Conservation (phyloP, 176 grass and related monocot species). For the Microstegium vimineum region DNA sequence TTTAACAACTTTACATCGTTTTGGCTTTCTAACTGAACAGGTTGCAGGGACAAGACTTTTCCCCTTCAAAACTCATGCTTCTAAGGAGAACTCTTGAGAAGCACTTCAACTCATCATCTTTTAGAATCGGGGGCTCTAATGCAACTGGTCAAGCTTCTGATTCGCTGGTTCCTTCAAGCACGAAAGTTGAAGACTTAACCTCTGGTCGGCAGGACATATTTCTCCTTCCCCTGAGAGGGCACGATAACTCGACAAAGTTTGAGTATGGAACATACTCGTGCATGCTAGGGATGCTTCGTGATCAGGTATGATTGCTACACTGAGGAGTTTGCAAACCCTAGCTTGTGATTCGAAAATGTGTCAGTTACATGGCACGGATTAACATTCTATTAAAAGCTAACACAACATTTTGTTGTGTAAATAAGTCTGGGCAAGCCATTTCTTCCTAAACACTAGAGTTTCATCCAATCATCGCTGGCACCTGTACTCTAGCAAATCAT, state of each 20-base stretch:
- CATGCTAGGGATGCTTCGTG: slow-evolving; percentile 64
- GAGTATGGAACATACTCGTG: slow-evolving; percentile 60
- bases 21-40: slow-evolving; percentile 36
- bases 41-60: slow-evolving; percentile 59
- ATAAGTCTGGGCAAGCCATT: neutral
- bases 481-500: neutral
- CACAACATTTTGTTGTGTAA: neutral
- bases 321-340: neutral
- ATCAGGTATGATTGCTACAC: slow-evolving; percentile 53
- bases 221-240: slow-evolving; percentile 52
- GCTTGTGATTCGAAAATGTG: neutral
- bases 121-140: slow-evolving; percentile 39
- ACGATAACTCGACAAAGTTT: slow-evolving; percentile 41
- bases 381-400: neutral
- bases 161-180: slow-evolving; percentile 12
- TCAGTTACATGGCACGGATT: neutral
- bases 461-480: neutral
- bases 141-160: slow-evolving; percentile 23
- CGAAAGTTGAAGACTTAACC: slow-evolving; percentile 32
- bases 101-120: slow-evolving; percentile 57
- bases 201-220: slow-evolving; percentile 45
- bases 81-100: slow-evolving; percentile 51
- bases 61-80: slow-evolving; percentile 41
- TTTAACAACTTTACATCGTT: neutral
- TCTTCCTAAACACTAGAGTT: neutral